A percentile compares a stretch with the other conserved stretches of the same genome.
phyloP scores from a whole-genome alignment of 176 grass and related monocot species.

The Tuctoria greenei region DNA sequence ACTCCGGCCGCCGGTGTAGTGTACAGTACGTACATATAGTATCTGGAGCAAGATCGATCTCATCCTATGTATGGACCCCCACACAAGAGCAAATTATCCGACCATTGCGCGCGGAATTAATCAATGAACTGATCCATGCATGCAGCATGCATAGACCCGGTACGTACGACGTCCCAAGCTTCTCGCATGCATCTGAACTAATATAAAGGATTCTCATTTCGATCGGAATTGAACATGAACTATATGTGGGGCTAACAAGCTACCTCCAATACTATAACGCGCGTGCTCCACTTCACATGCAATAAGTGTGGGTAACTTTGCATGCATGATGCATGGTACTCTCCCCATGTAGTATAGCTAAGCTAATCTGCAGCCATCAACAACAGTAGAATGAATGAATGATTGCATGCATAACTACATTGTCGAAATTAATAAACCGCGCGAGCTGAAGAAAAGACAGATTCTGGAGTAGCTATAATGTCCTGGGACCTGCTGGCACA shows the following conservation, averaged over 20 bases:
- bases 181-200: not conserved
- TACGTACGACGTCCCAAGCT: not conserved
- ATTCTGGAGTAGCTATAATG: not conserved
- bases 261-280: not conserved
- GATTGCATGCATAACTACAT: not conserved
- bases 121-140: not conserved
- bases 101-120: not conserved
- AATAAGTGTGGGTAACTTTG: constrained; percentile 5
- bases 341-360: not conserved
- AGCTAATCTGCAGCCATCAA: not conserved
- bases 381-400: not conserved
- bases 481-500: constrained; percentile 9
- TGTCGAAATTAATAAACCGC: not conserved
- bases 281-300: not conserved
- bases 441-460: not conserved
- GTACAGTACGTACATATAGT: too few relatives aligned
- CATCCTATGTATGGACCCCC: not conserved
- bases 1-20: not conserved
- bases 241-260: constrained; percentile 7
- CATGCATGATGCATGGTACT: not conserved
- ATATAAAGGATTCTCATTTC: constrained; percentile 5
- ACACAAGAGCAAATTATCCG: not conserved
- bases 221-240: not conserved
- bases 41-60: not conserved
- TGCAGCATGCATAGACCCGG: not conserved